Evolutionary conservation across 805 yeast species (phyloP).

Genomic region (Pichia heedii): DNA sequence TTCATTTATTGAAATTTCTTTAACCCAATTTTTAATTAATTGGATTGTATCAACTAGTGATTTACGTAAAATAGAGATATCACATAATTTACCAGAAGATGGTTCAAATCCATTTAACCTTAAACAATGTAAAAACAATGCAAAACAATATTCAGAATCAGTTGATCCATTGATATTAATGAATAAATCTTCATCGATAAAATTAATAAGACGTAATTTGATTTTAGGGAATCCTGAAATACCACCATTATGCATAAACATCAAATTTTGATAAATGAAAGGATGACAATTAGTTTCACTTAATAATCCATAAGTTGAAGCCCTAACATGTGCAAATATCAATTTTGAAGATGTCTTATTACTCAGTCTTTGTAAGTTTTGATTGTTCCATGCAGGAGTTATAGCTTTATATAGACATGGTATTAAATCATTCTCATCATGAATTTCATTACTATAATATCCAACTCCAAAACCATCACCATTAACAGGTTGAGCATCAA

Average conservation of each 20-base stretch:
- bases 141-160: constrained; percentile 93
- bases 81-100: constrained; percentile 19
- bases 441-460: constrained; percentile 57
- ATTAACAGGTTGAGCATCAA: constrained; percentile 88
- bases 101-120: constrained; percentile 74
- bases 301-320: constrained; percentile 89
- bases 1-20: constrained; percentile 40
- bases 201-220: constrained; percentile 63
- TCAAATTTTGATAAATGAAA: constrained; percentile 72
- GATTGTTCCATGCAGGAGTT: constrained; percentile 97
- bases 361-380: constrained; percentile 76
- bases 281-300: constrained; percentile 98
- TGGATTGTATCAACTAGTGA: constrained; percentile 72
- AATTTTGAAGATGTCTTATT: constrained; percentile 77
- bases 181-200: constrained; percentile 73
- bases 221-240: constrained; percentile 64
- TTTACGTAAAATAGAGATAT: constrained; percentile 47
- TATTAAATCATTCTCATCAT: constrained; percentile 23
- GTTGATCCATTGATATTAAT: constrained; percentile 84
- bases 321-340: constrained; percentile 93
- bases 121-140: constrained; percentile 71
- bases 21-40: constrained; percentile 71
- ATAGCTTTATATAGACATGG: constrained; percentile 94
- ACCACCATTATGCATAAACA: constrained; percentile 98
- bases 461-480: constrained; percentile 99